Base-by-base conservation (phyloP, 768 basidiomycete genomes). In the Collybia sp. region DNA sequence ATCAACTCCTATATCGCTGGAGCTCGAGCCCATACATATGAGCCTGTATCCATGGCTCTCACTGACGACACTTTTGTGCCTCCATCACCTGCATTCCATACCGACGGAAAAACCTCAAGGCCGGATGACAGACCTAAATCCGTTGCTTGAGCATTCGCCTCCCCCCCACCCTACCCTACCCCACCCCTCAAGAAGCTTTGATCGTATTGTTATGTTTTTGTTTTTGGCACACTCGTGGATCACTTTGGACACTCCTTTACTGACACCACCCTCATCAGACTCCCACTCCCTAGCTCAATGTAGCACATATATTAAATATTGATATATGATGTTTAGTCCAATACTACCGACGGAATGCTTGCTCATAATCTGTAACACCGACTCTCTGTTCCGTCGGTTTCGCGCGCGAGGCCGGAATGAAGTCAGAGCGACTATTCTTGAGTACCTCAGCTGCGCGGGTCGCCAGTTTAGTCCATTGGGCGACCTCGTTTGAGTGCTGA, bases 41-140 rank as follows among this genome's bases (percentile, higher is more conserved):
- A 86, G 57, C 86, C 87, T 2, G 84, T 89, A 44, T 87, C 86
- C 17, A 80, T 82, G 75, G 76, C 76, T 12, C 53, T 77, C 43
- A 75, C 75, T n/a, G 76, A 78, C 40, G 75, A 76, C 53, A 81
- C 80, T 2, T 76, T 75, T 50, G 73, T 67, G 15, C 82, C 82
- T 20, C 82, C 83, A 12, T 72, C 76, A 0, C 81, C 83, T 13
- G 71, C 74, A 34, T 85, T 83, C 64, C 68, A 73, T 47, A 62
- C 62, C 45, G 63, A 67, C 41, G 69, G 72, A 41, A 69, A 61
- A 12, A 52, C 56, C 37, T 56, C 50, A 12, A 47, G 48, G 39
- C 58, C 65, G 17, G 65, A 67, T 19, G 71, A 71, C 45, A 64
- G 75, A 50, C 75, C 75, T 12, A 73, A 67, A 57, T 75, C 73